A percentile compares a stretch with the other conserved stretches of the same genome.
These are phyloP conservation scores for Haplosporangium gracile DNA, from an alignment of 192 early-diverging fungal species.

Conservation along the genomic window DNA sequence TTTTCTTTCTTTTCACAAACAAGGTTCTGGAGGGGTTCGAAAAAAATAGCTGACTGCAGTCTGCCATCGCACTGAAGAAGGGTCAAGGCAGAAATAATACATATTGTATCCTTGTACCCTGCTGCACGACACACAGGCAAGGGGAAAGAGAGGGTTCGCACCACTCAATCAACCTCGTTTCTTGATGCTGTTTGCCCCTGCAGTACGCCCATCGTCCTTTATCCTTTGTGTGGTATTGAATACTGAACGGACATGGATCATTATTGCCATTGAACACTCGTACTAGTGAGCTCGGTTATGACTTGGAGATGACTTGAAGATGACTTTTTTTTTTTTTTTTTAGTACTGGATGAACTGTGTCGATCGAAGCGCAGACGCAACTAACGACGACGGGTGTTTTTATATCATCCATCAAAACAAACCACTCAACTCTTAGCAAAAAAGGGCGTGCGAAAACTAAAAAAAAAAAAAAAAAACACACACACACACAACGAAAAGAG, in stretches of 20 bases:
- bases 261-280: too few relatives aligned
- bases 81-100: background rate
- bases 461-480: background rate
- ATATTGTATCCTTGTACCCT: background rate
- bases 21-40: constrained; percentile 7
- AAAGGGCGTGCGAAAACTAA: constrained; percentile 32
- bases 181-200: background rate
- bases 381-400: background rate
- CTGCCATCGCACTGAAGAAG: background rate
- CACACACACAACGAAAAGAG: background rate
- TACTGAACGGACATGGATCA: background rate
- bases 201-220: background rate
- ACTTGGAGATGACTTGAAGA: background rate
- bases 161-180: constrained; percentile 37
- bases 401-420: background rate
- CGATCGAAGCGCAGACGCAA: background rate
- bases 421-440: background rate
- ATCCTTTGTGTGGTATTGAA: constrained; percentile 3
- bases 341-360: too few relatives aligned
- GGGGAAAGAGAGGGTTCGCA: constrained; percentile 7
- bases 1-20: background rate
- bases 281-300: background rate
- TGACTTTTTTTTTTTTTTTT: background rate
- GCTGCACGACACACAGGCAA: background rate
- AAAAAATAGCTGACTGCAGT: background rate